Percentiles rank a stretch among this genome's conserved stretches.
Conservation (phyloP, 306 rosid genomes). For the Quercus robur region DNA sequence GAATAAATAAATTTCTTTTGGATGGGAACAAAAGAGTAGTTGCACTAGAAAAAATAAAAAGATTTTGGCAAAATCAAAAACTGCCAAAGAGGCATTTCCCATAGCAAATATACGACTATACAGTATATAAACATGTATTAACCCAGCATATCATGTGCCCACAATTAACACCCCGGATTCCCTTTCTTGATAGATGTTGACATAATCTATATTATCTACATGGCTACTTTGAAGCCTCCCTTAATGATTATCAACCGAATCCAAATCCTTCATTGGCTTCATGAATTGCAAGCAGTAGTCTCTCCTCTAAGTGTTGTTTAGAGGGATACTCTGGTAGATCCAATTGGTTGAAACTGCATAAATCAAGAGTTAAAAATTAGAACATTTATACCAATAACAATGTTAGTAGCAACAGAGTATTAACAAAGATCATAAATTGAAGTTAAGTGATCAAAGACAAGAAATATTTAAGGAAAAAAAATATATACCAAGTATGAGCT, state of each 20-base stretch:
- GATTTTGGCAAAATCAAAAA: slow-evolving; percentile 35
- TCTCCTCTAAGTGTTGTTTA: slow-evolving; percentile 83
- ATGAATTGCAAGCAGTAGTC: slow-evolving; percentile 86
- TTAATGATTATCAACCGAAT: slow-evolving; percentile 55
- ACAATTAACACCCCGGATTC: slow-evolving; percentile 56
- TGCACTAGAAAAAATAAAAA: background rate
- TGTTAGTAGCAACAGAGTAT: background rate
- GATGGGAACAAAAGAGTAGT: background rate
- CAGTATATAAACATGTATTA: slow-evolving; percentile 64
- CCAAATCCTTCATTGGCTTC: slow-evolving; percentile 98
- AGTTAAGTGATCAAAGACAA: background rate
- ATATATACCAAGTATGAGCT: slow-evolving; percentile 99
- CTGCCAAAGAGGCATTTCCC: slow-evolving; percentile 70
- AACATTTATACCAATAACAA: background rate
- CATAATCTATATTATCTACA: slow-evolving; percentile 52
- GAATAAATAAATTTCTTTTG: too few relatives aligned
- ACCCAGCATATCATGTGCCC: slow-evolving; percentile 39
- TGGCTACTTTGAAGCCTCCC: slow-evolving; percentile 6
- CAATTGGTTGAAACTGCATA: slow-evolving; percentile 90
- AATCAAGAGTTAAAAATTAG: background rate
- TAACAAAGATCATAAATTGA: background rate
- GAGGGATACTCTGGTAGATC: slow-evolving; percentile 98
- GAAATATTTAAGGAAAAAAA: background rate
- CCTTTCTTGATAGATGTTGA: slow-evolving; percentile 31
- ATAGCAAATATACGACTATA: slow-evolving; percentile 73